These are phyloP conservation scores for Ecytonucleospora hepatopenaei DNA, from an alignment of 371 early-diverging fungal genomes.

Conservation along the genomic window DNA sequence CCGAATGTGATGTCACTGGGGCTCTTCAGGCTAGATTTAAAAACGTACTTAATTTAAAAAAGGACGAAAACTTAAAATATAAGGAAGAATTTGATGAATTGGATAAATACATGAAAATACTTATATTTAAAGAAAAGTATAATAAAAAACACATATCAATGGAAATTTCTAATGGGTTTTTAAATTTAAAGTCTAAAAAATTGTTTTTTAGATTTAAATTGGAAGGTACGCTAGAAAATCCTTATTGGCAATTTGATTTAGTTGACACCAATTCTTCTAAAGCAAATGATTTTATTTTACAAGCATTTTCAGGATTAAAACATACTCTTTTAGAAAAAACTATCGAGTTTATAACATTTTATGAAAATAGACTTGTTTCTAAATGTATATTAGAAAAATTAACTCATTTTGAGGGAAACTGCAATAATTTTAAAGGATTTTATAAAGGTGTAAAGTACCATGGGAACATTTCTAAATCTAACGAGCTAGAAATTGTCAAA, in stretches of 20 bases:
- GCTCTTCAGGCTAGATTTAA: conserved; percentile 8
- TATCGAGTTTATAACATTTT: conserved; percentile 10
- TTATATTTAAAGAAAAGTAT: conserved; percentile 15
- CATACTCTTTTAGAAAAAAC: background rate
- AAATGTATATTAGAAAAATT: background rate
- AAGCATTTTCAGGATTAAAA: background rate
- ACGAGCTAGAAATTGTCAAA: too few relatives aligned
- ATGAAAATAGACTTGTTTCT: conserved; percentile 3
- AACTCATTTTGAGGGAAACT: background rate
- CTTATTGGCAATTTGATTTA: conserved; percentile 28
- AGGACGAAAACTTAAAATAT: too few relatives aligned
- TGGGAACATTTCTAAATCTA: background rate
- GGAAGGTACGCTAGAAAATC: conserved; percentile 26
- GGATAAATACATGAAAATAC: conserved; percentile 1
- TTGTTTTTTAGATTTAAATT: conserved; percentile 24
- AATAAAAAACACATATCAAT: conserved; percentile 28
- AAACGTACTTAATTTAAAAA: background rate
- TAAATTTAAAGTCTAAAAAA: conserved; percentile 6
- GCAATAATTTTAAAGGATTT: conserved; percentile 12
- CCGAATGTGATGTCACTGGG: background rate
- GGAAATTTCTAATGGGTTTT: conserved; percentile 34
- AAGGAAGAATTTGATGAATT: background rate
- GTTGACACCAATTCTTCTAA: background rate
- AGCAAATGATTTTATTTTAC: background rate
- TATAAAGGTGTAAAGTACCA: background rate